Percentiles rank a stretch among this genome's conserved stretches.
These are phyloP conservation scores for Phaffomyces opuntiae DNA, from an alignment of 805 yeast species.

Conservation along the genomic window DNA sequence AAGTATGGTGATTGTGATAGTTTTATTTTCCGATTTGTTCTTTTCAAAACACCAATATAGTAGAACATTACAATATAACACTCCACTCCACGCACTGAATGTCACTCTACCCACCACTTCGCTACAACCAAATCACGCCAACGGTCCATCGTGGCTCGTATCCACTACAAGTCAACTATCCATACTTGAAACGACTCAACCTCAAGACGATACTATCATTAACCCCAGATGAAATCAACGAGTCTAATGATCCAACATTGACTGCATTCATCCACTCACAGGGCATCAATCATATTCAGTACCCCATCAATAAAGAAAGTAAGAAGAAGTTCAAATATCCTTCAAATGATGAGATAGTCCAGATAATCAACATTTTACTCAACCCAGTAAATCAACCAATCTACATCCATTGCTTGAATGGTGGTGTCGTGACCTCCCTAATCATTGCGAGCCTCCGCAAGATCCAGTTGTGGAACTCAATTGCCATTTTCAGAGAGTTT, in stretches of 20 bases:
- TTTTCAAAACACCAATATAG: too few species aligned
- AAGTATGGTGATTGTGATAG: too few species aligned
- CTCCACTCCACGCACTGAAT: background rate
- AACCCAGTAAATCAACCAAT: slow-evolving; percentile 59
- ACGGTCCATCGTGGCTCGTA: slow-evolving; percentile 76
- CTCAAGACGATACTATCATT: slow-evolving; percentile 71
- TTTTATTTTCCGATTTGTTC: too few species aligned
- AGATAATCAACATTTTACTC: slow-evolving; percentile 55
- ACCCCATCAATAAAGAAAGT: slow-evolving; percentile 54
- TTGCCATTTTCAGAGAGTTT: slow-evolving; percentile 82
- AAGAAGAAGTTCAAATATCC: slow-evolving; percentile 11
- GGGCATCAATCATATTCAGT: slow-evolving; percentile 58
- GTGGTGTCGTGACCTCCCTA: slow-evolving; percentile 80
- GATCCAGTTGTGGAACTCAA: slow-evolving; percentile 80
- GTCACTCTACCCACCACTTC: slow-evolving; percentile 62
- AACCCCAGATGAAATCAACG: slow-evolving; percentile 67
- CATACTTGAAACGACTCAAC: slow-evolving; percentile 57
- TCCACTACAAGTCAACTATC: slow-evolving; percentile 68
- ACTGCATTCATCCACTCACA: slow-evolving; percentile 45
- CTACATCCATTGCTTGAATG: slow-evolving; percentile 83
- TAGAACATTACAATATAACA: background rate
- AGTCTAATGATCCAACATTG: slow-evolving; percentile 43
- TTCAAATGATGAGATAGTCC: slow-evolving; percentile 31
- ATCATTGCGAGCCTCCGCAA: slow-evolving; percentile 83
- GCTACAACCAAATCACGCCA: slow-evolving; percentile 64